Evolutionary conservation across 768 basidiomycete species (phyloP), one percentile per base, ranked within the genome.

Genomic region (Trametes cingulata): DNA sequence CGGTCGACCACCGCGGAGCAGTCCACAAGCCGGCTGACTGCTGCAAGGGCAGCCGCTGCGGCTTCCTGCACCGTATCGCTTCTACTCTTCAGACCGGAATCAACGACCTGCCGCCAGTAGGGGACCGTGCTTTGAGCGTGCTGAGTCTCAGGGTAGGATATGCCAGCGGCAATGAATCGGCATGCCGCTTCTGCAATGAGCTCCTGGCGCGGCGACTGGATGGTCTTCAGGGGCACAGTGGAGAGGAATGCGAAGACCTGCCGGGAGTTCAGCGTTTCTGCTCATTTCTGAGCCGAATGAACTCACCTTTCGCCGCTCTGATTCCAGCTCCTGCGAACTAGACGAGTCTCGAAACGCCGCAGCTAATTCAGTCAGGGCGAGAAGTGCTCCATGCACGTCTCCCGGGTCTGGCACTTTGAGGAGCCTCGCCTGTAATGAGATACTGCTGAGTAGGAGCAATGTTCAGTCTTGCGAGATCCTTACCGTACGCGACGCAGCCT

Each of bases 331-430:
- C n/a, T 49, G 50, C 1, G 53, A 39, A 0, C 24, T 17, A 0
- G 35, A n/a, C 8, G 60, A 54, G 42, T 78, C 70, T 15, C 72
- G 75, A 63, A 80, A 86, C 1, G 85, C 86, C n/a, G 74, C 70
- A 0, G 92, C 85, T 15, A 98, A 76, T 69, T 94, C 88, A 8
- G 81, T 80, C 24, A 98, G 77, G 1, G 84, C 85, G 22, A 87
- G 76, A n/a, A 98, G 73, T 9, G 82, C 87, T 2, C 96, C 96
- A 68, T 98, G 95, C 10, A 95, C 75, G 67, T 90, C 88, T 19
- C 80, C 75, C 13, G 77, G 60, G 72, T 97, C 94, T 20, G 83
- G 70, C 8, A 89, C 87, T 13, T 80, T 78, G 25, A 89, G 73
- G 6, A 93, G 73, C 33, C 72, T 71, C 2, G 77, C 76, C 91